Conservation (phyloP, 139 green algal species). For the Chlorella sp. region DNA sequence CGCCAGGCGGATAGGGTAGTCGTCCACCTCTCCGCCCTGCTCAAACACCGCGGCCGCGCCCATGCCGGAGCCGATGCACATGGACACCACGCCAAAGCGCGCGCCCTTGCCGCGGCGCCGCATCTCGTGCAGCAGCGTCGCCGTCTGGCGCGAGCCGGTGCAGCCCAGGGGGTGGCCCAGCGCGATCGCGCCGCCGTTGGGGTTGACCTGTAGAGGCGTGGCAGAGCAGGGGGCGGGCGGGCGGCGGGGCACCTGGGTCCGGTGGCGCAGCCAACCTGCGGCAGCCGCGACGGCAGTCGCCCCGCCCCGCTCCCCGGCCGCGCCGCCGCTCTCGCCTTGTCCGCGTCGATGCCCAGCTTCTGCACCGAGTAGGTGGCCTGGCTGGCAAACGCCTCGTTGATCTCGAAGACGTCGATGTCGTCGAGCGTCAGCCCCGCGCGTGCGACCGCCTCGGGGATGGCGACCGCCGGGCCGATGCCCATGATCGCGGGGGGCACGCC, state of each 20-base stretch:
- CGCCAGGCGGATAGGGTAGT: not conserved
- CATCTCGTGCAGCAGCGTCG: slow-evolving; percentile 98
- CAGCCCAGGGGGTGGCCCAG: slow-evolving; percentile 95
- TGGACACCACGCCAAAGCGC: slow-evolving; percentile 95
- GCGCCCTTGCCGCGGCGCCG: slow-evolving; percentile 72
- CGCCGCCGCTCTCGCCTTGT: no score
- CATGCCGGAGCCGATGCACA: slow-evolving; percentile 98
- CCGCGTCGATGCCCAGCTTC: slow-evolving; percentile 86
- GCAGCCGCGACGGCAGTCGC: no score
- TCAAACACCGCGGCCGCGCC: slow-evolving; percentile 93
- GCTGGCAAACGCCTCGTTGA: slow-evolving; percentile 97
- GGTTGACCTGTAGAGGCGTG: no score
- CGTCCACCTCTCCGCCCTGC: slow-evolving; percentile 33
- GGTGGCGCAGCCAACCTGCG: no score
- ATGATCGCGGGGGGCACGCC: slow-evolving; percentile 96
- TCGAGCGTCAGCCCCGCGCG: slow-evolving; percentile 78
- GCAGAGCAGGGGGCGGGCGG: slow-evolving; percentile 61
- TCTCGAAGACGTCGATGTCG: slow-evolving; percentile 98
- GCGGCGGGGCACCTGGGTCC: no score
- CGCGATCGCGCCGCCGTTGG: slow-evolving; percentile 97
- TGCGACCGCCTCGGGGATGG: slow-evolving; percentile 91
- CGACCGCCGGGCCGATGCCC: slow-evolving; percentile 94
- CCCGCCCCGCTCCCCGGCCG: no score
- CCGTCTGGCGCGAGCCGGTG: slow-evolving; percentile 78
- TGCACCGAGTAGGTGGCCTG: slow-evolving; percentile 87